phyloP scores from a whole-genome alignment of 345 rosid species.

The Citrus medica region DNA sequence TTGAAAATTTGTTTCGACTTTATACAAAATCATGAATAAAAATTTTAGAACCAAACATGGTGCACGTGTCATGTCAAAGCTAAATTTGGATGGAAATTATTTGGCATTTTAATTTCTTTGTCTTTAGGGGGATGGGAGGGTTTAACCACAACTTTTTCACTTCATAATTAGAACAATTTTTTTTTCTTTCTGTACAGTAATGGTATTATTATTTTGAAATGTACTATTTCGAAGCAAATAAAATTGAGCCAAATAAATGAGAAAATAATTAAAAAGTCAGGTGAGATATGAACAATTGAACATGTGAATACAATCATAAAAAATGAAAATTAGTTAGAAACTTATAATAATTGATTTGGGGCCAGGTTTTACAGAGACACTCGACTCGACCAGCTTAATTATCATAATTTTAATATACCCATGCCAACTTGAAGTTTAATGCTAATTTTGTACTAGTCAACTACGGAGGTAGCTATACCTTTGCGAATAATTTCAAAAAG shows the following conservation, averaged over 20 bases:
- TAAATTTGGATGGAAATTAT: not conserved
- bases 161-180: not conserved
- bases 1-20: constrained; percentile 8
- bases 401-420: not conserved
- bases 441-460: not conserved
- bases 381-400: not conserved
- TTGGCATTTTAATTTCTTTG: not conserved
- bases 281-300: not conserved
- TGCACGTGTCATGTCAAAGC: constrained; percentile 17
- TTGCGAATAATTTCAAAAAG: not conserved
- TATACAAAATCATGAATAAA: constrained; percentile 5
- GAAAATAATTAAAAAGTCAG: not conserved
- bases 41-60: constrained; percentile 10
- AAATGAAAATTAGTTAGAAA: not conserved
- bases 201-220: not conserved
- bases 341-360: constrained; percentile 7
- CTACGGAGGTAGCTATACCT: not conserved
- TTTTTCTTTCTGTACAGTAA: not conserved
- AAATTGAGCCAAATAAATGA: not conserved
- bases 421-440: not conserved
- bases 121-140: not conserved
- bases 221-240: not conserved
- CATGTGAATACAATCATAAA: constrained; percentile 2
- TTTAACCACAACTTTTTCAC: not conserved
- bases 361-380: not conserved